phyloP scores from a whole-genome alignment of 1,284 basidiomycete genomes.

The Irpex lacteus region DNA sequence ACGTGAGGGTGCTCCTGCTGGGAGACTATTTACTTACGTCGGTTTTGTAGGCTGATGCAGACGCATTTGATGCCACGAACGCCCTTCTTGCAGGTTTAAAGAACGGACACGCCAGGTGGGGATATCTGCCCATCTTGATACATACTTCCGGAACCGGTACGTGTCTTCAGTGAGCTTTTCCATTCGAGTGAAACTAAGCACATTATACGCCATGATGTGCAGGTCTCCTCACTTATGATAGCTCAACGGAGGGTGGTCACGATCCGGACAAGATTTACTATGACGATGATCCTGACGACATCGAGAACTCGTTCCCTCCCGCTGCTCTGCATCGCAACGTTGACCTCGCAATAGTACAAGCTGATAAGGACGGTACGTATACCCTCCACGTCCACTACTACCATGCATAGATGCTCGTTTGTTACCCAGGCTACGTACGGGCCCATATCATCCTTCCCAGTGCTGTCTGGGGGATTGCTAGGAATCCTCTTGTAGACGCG shows the following conservation, averaged over 20 bases:
- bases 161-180: neutral
- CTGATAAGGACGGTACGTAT: constrained; percentile 30
- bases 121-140: constrained; percentile 41
- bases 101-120: constrained; percentile 33
- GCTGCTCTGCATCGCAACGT: constrained; percentile 30
- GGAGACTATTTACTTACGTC: neutral
- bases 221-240: constrained; percentile 37
- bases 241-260: constrained; percentile 36
- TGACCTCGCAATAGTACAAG: constrained; percentile 28
- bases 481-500: constrained; percentile 31
- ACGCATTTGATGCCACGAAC: constrained; percentile 36
- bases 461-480: constrained; percentile 35
- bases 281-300: constrained; percentile 37
- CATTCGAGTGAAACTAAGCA: neutral
- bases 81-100: constrained; percentile 47
- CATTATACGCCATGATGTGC: neutral
- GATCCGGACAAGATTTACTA: constrained; percentile 40
- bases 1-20: neutral
- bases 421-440: constrained; percentile 32
- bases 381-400: neutral
- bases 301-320: constrained; percentile 24
- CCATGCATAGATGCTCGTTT: neutral
- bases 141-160: constrained; percentile 52
- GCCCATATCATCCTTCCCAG: constrained; percentile 38
- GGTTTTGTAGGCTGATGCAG: constrained; percentile 40